These are phyloP conservation scores for Aspergillus fumigatiaffinis DNA, from an alignment of 2,329 filamentous ascomycete genomes.

Conservation along the genomic window DNA sequence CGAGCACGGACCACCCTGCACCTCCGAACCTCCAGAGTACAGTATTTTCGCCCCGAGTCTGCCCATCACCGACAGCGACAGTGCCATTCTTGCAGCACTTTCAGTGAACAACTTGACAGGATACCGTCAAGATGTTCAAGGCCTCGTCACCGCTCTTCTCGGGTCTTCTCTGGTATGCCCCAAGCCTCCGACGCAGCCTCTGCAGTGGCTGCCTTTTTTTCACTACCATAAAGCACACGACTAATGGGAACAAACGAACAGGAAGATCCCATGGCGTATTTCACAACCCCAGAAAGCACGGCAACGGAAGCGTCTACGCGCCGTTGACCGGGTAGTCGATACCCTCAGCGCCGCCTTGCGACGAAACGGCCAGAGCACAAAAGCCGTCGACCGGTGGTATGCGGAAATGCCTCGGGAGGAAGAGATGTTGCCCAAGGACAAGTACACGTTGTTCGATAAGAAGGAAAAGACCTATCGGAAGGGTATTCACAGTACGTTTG, in stretches of 20 bases:
- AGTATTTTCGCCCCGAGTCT: conserved; percentile 16
- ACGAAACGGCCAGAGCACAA: conserved; percentile 64
- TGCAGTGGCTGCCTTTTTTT: not conserved
- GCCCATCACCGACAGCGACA: not conserved
- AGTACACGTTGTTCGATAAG: conserved; percentile 96
- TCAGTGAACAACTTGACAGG: conserved; percentile 8
- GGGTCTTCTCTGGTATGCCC: conserved; percentile 72
- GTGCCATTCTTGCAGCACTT: conserved; percentile 7
- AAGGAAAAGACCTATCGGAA: conserved; percentile 96
- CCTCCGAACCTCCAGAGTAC: conserved; percentile 14
- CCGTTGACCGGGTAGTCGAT: conserved; percentile 82
- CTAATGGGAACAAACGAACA: conserved; percentile 30
- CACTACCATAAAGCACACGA: not conserved
- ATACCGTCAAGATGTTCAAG: conserved; percentile 67
- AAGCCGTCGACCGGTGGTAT: conserved; percentile 86
- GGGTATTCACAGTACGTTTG: conserved; percentile 78
- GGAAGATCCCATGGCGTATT: conserved; percentile 97
- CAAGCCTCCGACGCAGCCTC: not conserved
- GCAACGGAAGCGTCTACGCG: conserved; percentile 75
- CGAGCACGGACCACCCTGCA: conserved; percentile 17
- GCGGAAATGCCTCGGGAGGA: conserved; percentile 90
- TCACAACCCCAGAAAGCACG: conserved; percentile 87
- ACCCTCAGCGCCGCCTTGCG: conserved; percentile 75
- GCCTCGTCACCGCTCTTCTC: conserved; percentile 70
- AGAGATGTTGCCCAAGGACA: conserved; percentile 94